Conservation (phyloP, 257 asterid species). For the Oldenlandia corymbosa region DNA sequence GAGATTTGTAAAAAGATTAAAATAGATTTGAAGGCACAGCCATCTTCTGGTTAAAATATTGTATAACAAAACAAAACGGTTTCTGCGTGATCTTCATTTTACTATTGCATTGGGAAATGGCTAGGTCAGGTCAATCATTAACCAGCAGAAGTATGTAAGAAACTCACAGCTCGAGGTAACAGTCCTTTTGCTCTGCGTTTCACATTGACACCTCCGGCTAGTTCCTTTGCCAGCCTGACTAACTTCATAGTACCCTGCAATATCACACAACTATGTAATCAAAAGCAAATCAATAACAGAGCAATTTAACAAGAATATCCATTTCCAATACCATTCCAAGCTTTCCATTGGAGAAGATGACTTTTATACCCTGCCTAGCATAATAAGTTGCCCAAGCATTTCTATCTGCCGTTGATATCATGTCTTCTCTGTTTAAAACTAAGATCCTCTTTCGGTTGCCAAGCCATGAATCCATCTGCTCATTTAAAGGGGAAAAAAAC, state of each 20-base stretch:
- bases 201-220: slow-evolving; percentile 71
- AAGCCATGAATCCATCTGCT: slow-evolving; percentile 89
- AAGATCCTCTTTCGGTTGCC: slow-evolving; percentile 83
- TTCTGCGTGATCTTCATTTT: neutral
- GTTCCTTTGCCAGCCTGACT: slow-evolving; percentile 67
- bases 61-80: neutral
- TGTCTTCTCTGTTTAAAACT: slow-evolving; percentile 92
- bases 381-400: slow-evolving; percentile 95
- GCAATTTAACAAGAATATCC: neutral
- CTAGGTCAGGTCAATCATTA: neutral
- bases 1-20: neutral
- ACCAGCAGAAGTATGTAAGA: neutral
- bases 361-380: slow-evolving; percentile 79
- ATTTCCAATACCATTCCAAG: slow-evolving; percentile 59
- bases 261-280: slow-evolving; percentile 18
- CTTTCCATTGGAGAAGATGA: slow-evolving; percentile 74
- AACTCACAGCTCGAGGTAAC: slow-evolving; percentile 93
- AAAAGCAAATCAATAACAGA: neutral
- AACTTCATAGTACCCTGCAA: slow-evolving; percentile 83
- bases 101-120: neutral
- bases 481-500: neutral
- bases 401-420: slow-evolving; percentile 85
- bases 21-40: neutral
- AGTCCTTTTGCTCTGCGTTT: slow-evolving; percentile 84
- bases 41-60: neutral